Conservation (phyloP, 805 yeast species). For the Pichia scutulata region DNA sequence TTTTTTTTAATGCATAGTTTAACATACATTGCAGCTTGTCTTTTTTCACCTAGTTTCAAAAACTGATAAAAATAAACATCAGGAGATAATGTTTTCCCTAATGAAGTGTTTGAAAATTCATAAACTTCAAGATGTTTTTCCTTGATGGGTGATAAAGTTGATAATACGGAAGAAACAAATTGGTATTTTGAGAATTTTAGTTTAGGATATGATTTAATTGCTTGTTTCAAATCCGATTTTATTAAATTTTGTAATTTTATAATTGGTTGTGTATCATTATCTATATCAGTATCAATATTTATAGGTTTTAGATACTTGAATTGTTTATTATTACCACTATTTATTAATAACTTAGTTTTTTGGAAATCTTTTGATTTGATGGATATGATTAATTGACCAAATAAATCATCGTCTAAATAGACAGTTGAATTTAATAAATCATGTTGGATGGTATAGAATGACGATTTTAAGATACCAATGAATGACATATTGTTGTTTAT, state of each 20-base stretch:
- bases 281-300: neutral
- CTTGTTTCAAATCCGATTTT: conserved; percentile 40
- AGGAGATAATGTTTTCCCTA: conserved; percentile 59
- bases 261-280: neutral
- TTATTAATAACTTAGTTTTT: neutral
- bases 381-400: neutral
- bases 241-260: conserved; percentile 39
- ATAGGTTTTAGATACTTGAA: neutral
- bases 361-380: neutral
- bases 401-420: neutral
- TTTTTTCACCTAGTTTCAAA: conserved; percentile 43
- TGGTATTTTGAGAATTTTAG: conserved; percentile 53
- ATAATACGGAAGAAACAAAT: conserved; percentile 46
- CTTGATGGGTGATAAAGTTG: conserved; percentile 41
- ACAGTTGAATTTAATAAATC: neutral
- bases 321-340: neutral
- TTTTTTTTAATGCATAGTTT: conserved; percentile 39
- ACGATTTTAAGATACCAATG: neutral
- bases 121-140: conserved; percentile 48
- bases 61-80: conserved; percentile 53
- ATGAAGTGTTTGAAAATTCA: conserved; percentile 44
- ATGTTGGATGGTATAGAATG: neutral
- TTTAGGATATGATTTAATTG: conserved; percentile 40
- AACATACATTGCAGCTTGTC: conserved; percentile 56
- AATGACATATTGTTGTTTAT: neutral